These are phyloP conservation scores for Pyrenochaeta sp. DNA, from an alignment of 2,329 filamentous ascomycete genomes.

Conservation along the genomic window DNA sequence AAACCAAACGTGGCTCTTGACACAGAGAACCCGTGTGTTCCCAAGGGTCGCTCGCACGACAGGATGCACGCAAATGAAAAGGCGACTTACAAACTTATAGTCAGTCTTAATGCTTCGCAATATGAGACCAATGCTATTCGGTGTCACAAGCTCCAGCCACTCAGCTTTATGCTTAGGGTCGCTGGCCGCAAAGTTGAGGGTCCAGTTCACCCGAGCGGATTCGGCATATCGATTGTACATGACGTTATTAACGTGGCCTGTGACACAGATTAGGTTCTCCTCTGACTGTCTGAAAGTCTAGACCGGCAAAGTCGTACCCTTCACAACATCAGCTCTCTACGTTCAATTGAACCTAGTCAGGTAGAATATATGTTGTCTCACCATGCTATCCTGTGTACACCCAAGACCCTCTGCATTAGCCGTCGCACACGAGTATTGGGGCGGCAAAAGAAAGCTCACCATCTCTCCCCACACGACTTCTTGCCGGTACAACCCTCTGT, in stretches of 20 bases:
- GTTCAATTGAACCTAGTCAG: background rate
- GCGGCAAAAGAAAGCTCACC: conserved; percentile 59
- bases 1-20: background rate
- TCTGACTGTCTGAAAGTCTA: conserved; percentile 2
- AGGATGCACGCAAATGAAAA: background rate
- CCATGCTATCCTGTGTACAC: conserved; percentile 59
- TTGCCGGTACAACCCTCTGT: conserved; percentile 69
- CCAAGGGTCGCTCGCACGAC: background rate
- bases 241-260: conserved; percentile 86
- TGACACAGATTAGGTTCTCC: conserved; percentile 10
- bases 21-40: no score
- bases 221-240: conserved; percentile 86
- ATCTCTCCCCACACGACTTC: conserved; percentile 85
- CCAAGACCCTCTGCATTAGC: conserved; percentile 37
- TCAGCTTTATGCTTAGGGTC: conserved; percentile 67
- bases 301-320: conserved; percentile 15
- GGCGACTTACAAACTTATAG: conserved; percentile 79
- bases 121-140: conserved; percentile 74
- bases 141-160: conserved; percentile 75
- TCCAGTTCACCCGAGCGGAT: conserved; percentile 80
- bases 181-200: conserved; percentile 70
- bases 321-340: conserved; percentile 8
- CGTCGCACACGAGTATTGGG: conserved; percentile 2
- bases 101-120: conserved; percentile 80
- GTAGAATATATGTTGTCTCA: conserved; percentile 47